These are phyloP conservation scores for Rhizopus sp. DNA, from an alignment of 371 early-diverging fungal species.

Conservation along the genomic window DNA sequence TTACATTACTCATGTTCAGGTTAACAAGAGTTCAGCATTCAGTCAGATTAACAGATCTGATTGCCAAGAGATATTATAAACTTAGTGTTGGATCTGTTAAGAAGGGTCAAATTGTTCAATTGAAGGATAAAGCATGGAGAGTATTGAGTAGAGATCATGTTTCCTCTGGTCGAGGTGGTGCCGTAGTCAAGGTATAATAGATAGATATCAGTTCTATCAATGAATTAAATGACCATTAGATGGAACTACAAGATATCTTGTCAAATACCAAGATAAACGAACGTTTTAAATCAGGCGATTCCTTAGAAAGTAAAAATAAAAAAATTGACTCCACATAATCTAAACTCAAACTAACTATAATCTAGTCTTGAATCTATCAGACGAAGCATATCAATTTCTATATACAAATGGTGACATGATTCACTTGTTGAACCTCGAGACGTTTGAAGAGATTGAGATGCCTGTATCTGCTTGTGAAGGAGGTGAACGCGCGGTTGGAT, in stretches of 20 bases:
- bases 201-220: background rate
- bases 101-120: slow-evolving; percentile 53
- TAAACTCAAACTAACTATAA: background rate
- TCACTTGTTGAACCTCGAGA: slow-evolving; percentile 71
- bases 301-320: slow-evolving; percentile 54
- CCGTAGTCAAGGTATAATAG: slow-evolving; percentile 46
- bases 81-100: slow-evolving; percentile 45
- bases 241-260: slow-evolving; percentile 66
- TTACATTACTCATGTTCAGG: background rate
- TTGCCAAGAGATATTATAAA: slow-evolving; percentile 33
- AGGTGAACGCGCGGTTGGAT: slow-evolving; percentile 35
- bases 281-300: slow-evolving; percentile 63
- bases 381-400: slow-evolving; percentile 69
- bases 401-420: slow-evolving; percentile 63
- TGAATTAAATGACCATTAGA: slow-evolving; percentile 27
- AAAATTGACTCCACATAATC: background rate
- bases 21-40: background rate
- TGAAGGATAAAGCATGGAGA: slow-evolving; percentile 46
- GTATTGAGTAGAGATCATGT: slow-evolving; percentile 48
- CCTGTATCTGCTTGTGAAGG: slow-evolving; percentile 61
- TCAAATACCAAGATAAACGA: slow-evolving; percentile 58
- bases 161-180: slow-evolving; percentile 52
- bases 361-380: slow-evolving; percentile 60
- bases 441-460: slow-evolving; percentile 74
- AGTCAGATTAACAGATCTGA: background rate